These are phyloP conservation scores for Coniella lustricola DNA, from an alignment of 2,329 filamentous ascomycete genomes.

Conservation along the genomic window DNA sequence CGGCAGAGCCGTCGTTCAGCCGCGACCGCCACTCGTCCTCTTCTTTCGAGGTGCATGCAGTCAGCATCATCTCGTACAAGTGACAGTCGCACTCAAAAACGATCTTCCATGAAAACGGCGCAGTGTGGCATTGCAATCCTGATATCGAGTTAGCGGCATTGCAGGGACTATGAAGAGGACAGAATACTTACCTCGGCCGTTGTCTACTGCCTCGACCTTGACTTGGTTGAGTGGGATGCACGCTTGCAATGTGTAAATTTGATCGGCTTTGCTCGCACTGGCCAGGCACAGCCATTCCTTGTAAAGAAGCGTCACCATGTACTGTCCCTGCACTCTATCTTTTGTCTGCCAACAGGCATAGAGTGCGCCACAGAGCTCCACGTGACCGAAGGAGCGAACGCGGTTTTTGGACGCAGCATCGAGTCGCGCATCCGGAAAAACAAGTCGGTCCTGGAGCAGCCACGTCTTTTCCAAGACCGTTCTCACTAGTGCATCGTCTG, in stretches of 20 bases:
- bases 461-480: constrained; percentile 73
- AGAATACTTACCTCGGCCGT: constrained; percentile 56
- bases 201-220: constrained; percentile 65
- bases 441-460: constrained; percentile 73
- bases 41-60: constrained; percentile 75
- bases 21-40: constrained; percentile 71
- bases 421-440: constrained; percentile 59
- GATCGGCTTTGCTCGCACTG: constrained; percentile 54
- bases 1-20: constrained; percentile 40
- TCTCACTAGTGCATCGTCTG: constrained; percentile 64
- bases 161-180: not conserved
- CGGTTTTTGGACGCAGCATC: constrained; percentile 51
- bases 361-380: constrained; percentile 74
- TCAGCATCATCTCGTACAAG: constrained; percentile 79
- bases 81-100: constrained; percentile 72
- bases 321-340: constrained; percentile 63
- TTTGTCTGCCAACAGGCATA: constrained; percentile 75
- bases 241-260: constrained; percentile 66
- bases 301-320: constrained; percentile 83
- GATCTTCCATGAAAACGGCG: constrained; percentile 86
- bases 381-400: constrained; percentile 74
- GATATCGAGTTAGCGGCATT: not conserved
- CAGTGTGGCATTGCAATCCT: constrained; percentile 84
- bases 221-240: constrained; percentile 62
- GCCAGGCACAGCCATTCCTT: constrained; percentile 73